A percentile compares a stretch with the other conserved stretches of the same genome.
Conservation (phyloP, 2,329 filamentous ascomycete genomes). For the Ophiostoma ulmi region DNA sequence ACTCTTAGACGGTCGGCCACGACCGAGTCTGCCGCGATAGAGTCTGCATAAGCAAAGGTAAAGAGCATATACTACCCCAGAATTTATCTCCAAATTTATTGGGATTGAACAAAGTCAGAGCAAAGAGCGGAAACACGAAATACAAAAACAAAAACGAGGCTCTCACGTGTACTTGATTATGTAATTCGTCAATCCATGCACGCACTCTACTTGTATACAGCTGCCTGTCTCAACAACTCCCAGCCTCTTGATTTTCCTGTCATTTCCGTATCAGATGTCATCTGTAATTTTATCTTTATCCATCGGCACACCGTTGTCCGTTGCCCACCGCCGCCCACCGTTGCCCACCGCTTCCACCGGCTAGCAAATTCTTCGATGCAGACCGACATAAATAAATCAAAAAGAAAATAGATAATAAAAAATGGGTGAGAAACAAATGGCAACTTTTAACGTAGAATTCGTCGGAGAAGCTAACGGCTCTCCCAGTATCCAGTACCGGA, state of each 20-base stretch:
- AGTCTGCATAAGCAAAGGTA: not conserved
- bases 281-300: not conserved
- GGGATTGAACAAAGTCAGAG: not conserved
- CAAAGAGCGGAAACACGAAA: not conserved
- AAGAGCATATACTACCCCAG: not conserved
- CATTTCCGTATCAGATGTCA: not conserved
- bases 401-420: not conserved
- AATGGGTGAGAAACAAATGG: not conserved
- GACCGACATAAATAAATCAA: slow-evolving; percentile 1
- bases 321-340: not conserved
- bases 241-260: not conserved
- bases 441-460: not conserved
- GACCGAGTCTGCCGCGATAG: not conserved
- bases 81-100: not conserved
- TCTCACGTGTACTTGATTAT: not conserved
- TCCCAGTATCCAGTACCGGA: not conserved
- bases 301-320: not conserved
- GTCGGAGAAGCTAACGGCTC: not conserved
- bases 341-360: no score
- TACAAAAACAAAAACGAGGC: not conserved
- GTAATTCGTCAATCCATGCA: not conserved
- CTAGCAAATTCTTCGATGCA: slow-evolving; percentile 8
- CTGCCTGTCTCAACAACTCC: not conserved
- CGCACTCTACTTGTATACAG: not conserved
- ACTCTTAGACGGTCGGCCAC: not conserved